Evolutionary conservation across 2,329 filamentous ascomycete species (phyloP).

Genomic region (Paecilomyces formosus): DNA sequence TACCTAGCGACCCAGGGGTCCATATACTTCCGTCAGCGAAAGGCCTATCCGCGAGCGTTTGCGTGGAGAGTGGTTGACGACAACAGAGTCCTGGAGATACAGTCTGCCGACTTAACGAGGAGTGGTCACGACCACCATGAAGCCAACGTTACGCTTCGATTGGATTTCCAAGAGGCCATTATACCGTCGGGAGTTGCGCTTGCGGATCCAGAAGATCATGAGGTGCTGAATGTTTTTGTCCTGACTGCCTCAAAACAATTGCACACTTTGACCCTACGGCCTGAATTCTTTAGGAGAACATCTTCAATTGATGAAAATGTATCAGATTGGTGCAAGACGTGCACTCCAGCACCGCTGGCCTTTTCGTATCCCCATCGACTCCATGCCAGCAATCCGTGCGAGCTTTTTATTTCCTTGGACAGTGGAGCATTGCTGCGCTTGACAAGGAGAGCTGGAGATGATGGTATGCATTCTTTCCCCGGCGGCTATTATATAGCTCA

Average conservation of each 20-base stretch:
- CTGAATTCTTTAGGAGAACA: slow-evolving; percentile 70
- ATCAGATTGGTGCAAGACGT: slow-evolving; percentile 69
- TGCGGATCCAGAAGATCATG: slow-evolving; percentile 69
- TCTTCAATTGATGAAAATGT: slow-evolving; percentile 64
- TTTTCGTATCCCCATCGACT: slow-evolving; percentile 77
- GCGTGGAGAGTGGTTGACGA: slow-evolving; percentile 85
- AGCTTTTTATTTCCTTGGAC: slow-evolving; percentile 64
- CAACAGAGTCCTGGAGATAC: slow-evolving; percentile 71
- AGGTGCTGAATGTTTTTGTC: slow-evolving; percentile 71
- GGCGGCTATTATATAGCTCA: neutral
- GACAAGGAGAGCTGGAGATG: slow-evolving; percentile 50
- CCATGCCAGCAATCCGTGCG: slow-evolving; percentile 63
- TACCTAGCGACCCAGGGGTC: slow-evolving; percentile 72
- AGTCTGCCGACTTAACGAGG: slow-evolving; percentile 72
- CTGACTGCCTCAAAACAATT: slow-evolving; percentile 72
- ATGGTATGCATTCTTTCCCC: slow-evolving; percentile 30
- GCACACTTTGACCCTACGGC: slow-evolving; percentile 74
- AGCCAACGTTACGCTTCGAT: slow-evolving; percentile 65
- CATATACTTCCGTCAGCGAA: slow-evolving; percentile 73
- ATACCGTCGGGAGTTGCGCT: slow-evolving; percentile 73
- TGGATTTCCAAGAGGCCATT: slow-evolving; percentile 68
- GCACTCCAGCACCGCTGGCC: slow-evolving; percentile 62
- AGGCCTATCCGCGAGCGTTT: slow-evolving; percentile 73
- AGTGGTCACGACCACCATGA: slow-evolving; percentile 55
- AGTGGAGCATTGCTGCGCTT: slow-evolving; percentile 54